A percentile compares a stretch with the other conserved stretches of the same genome.
phyloP scores from a whole-genome alignment of 108 stramenopile species.

The Skeletonema grethae region DNA sequence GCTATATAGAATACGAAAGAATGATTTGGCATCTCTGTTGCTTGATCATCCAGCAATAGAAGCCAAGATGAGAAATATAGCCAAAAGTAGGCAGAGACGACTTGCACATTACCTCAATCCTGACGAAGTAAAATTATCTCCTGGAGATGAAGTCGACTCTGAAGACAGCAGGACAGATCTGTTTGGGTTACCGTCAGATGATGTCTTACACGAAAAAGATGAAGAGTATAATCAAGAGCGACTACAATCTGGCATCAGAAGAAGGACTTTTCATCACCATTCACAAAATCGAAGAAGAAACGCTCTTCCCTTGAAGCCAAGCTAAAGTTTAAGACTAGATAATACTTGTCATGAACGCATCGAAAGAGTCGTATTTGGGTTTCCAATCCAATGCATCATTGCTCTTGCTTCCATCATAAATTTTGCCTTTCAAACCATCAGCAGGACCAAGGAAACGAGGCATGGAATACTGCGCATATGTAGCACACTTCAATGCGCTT shows the following conservation, averaged over 20 bases:
- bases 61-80: slow-evolving; percentile 50
- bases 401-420: slow-evolving; percentile 80
- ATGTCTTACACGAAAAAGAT: background rate
- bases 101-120: slow-evolving; percentile 47
- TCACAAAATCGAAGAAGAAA: background rate
- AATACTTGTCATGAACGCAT: slow-evolving; percentile 66
- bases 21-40: slow-evolving; percentile 34
- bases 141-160: slow-evolving; percentile 53
- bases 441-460: slow-evolving; percentile 68
- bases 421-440: slow-evolving; percentile 63
- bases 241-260: background rate
- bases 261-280: slow-evolving; percentile 2
- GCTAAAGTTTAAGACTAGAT: background rate
- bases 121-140: slow-evolving; percentile 16
- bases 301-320: background rate
- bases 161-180: slow-evolving; percentile 53
- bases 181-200: background rate
- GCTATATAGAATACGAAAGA: slow-evolving; percentile 49
- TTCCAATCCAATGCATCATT: slow-evolving; percentile 72
- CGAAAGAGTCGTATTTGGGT: slow-evolving; percentile 79
- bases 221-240: background rate
- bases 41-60: slow-evolving; percentile 51
- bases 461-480: slow-evolving; percentile 56
- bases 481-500: slow-evolving; percentile 62
- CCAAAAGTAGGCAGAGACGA: slow-evolving; percentile 42